Evolutionary conservation across 2,329 filamentous ascomycete species (phyloP).

Genomic region (Phyllosticta citrichinensis): DNA sequence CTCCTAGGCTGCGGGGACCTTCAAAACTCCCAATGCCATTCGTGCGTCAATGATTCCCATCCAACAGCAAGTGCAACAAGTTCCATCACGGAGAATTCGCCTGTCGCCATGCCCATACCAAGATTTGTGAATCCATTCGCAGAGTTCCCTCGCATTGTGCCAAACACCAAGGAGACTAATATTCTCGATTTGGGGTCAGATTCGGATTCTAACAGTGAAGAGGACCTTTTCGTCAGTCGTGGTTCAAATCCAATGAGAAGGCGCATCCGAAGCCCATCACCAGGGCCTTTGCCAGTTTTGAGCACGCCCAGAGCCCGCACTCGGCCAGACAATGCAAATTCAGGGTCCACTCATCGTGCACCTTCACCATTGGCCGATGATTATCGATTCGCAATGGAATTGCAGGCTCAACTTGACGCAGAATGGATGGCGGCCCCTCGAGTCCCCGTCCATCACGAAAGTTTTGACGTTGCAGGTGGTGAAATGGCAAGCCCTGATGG

Average conservation of each 20-base stretch:
- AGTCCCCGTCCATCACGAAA: background rate
- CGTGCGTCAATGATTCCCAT: too few species aligned
- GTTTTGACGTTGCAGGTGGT: background rate
- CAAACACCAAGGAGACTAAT: background rate
- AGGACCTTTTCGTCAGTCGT: background rate
- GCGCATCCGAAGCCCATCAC: background rate
- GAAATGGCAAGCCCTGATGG: background rate
- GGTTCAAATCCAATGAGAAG: background rate
- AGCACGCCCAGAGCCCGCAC: background rate
- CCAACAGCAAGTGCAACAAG: background rate
- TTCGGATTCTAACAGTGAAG: background rate
- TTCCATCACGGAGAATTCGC: background rate
- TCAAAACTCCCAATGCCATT: too few species aligned
- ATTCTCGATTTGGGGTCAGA: background rate
- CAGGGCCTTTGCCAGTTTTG: background rate
- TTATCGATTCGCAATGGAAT: background rate
- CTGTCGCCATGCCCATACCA: background rate
- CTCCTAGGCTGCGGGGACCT: too few species aligned
- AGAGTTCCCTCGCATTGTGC: background rate
- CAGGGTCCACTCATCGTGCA: background rate
- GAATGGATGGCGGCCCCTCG: background rate
- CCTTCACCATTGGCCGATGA: background rate
- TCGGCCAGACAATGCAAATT: background rate
- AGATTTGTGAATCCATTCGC: background rate
- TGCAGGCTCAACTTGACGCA: background rate